These are phyloP conservation scores for Ephemerocybe angulata DNA, from an alignment of 768 basidiomycete species.

Conservation along the genomic window DNA sequence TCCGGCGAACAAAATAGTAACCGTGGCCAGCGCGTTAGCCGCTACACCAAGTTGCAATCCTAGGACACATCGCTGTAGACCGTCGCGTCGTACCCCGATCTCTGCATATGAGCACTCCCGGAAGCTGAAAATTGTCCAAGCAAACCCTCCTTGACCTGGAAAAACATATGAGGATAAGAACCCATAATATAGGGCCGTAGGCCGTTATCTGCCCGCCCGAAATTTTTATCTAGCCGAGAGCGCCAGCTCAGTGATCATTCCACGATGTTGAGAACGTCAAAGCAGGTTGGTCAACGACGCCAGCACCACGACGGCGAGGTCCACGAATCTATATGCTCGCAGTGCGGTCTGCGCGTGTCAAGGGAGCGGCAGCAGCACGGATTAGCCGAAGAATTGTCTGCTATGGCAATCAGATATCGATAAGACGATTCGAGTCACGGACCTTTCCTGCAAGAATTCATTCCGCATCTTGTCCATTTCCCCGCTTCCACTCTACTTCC, in stretches of 20 bases:
- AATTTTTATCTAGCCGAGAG: conserved; percentile 2
- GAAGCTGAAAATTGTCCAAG: no score
- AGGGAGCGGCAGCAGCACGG: conserved; percentile 13
- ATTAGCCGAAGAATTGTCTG: conserved; percentile 16
- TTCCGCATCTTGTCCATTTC: conserved; percentile 18
- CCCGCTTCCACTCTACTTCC: conserved; percentile 15
- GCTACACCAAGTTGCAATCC: no score
- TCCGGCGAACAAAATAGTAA: no score
- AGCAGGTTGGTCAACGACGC: neutral
- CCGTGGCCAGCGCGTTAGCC: no score
- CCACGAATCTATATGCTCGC: neutral
- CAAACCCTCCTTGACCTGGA: no score
- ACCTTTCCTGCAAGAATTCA: conserved; percentile 27
- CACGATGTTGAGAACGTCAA: neutral
- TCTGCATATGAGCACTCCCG: no score
- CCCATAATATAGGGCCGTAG: no score
- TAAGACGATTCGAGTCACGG: conserved; percentile 32
- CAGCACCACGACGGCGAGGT: no score
- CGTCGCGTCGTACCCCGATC: no score
- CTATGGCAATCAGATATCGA: conserved; percentile 33
- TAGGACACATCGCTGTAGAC: no score
- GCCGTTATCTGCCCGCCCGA: neutral
- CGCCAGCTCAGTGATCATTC: neutral
- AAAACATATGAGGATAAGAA: no score
- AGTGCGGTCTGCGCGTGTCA: neutral